Conservation (phyloP, 176 grass and related monocot genomes). For the Triticum aestivum region DNA sequence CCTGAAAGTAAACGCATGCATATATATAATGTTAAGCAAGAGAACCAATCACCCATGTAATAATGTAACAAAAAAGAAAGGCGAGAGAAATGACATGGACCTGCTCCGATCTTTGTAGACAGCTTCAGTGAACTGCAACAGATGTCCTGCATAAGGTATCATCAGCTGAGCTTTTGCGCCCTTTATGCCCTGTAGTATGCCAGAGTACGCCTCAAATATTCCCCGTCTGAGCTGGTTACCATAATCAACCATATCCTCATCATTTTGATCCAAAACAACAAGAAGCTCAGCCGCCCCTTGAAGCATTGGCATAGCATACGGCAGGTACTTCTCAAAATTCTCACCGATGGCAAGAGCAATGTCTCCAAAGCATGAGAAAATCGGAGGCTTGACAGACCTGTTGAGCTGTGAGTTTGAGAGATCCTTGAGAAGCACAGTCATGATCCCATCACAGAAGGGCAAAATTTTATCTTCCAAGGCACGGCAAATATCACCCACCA, state of each 20-base stretch:
- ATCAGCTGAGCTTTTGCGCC: conserved; percentile 74
- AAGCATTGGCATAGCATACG: conserved; percentile 81
- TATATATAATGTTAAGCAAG: background rate
- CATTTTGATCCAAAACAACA: conserved; percentile 57
- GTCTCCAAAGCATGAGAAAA: conserved; percentile 95
- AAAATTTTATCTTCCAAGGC: conserved; percentile 88
- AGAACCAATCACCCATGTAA: conserved; percentile 1
- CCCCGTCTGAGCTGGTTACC: conserved; percentile 82
- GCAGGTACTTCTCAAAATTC: conserved; percentile 84
- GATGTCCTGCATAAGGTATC: conserved; percentile 67
- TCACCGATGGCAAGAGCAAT: conserved; percentile 94
- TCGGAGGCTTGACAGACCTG: conserved; percentile 80
- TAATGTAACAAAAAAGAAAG: conserved; percentile 21
- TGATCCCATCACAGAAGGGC: conserved; percentile 82
- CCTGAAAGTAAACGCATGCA: conserved; percentile 32
- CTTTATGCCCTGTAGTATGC: conserved; percentile 94
- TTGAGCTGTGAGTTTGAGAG: conserved; percentile 76
- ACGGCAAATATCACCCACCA: conserved; percentile 88
- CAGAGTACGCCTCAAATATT: conserved; percentile 93
- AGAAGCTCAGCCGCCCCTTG: conserved; percentile 78
- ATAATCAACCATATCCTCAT: conserved; percentile 92
- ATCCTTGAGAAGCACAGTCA: conserved; percentile 86
- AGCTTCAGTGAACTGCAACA: conserved; percentile 82
- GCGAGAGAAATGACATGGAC: conserved; percentile 26
- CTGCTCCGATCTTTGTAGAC: conserved; percentile 72